These are phyloP conservation scores for Kwoniella newhampshirensis DNA, from an alignment of 768 basidiomycete genomes.

Conservation along the genomic window DNA sequence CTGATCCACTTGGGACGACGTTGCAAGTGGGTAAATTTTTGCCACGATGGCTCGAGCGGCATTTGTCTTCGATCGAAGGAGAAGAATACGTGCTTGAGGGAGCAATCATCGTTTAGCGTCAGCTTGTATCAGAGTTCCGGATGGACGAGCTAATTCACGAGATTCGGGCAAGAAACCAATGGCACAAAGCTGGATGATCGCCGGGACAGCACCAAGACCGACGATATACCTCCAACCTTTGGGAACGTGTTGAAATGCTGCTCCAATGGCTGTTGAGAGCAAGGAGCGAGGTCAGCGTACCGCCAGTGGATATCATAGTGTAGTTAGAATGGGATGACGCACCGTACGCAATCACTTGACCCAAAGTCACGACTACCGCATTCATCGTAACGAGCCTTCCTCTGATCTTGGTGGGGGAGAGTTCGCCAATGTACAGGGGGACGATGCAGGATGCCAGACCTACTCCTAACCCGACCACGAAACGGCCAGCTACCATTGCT, in stretches of 20 bases:
- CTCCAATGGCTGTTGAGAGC: conserved; percentile 46
- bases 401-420: conserved; percentile 60
- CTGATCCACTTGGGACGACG: conserved; percentile 64
- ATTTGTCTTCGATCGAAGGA: conserved; percentile 61
- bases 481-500: conserved; percentile 72
- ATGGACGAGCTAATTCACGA: conserved; percentile 61
- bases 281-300: no score
- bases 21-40: conserved; percentile 70
- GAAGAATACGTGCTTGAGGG: conserved; percentile 66
- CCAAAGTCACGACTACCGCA: conserved; percentile 73
- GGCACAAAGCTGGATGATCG: conserved; percentile 60
- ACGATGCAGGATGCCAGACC: conserved; percentile 75
- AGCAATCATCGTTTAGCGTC: no score
- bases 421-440: conserved; percentile 79
- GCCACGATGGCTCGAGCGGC: conserved; percentile 62
- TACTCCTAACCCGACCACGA: conserved; percentile 71
- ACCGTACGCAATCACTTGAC: conserved; percentile 73
- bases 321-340: conserved; percentile 55
- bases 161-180: conserved; percentile 73
- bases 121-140: no score
- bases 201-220: conserved; percentile 62
- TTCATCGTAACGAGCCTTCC: conserved; percentile 79
- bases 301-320: no score
- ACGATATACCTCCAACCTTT: conserved; percentile 84
- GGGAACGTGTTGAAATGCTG: conserved; percentile 55